These are phyloP conservation scores for Lathyrus sativus DNA, from an alignment of 306 rosid species.

Conservation along the genomic window DNA sequence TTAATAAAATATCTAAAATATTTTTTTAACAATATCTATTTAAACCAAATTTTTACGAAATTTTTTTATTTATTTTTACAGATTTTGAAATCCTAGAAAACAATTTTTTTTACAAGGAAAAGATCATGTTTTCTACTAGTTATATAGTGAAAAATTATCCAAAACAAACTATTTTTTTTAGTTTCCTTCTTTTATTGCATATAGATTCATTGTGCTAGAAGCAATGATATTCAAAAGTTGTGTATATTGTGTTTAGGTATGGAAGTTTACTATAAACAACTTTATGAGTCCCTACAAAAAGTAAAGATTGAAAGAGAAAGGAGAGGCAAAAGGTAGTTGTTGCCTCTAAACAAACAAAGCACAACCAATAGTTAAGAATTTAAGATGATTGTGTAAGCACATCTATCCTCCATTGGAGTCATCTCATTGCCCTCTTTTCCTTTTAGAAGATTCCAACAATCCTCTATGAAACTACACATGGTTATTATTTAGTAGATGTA, in stretches of 20 bases:
- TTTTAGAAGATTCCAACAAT: conserved; percentile 40
- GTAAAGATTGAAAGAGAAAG: conserved; percentile 12
- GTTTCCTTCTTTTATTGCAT: too few relatives aligned
- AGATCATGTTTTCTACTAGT: too few relatives aligned
- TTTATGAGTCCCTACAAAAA: not conserved
- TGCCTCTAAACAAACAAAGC: conserved; percentile 31
- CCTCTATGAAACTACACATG: conserved; percentile 8
- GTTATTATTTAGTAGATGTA: not conserved
- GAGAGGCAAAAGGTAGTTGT: not conserved
- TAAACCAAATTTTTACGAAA: too few relatives aligned
- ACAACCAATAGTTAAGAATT: conserved; percentile 11
- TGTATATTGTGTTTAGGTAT: not conserved
- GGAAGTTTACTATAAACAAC: not conserved
- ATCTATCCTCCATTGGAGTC: conserved; percentile 23
- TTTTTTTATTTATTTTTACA: too few relatives aligned
- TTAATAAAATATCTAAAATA: too few relatives aligned
- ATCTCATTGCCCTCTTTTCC: conserved; percentile 26
- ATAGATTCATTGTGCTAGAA: too few relatives aligned
- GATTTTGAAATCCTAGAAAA: too few relatives aligned
- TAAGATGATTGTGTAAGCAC: conserved; percentile 23
- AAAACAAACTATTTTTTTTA: too few relatives aligned
- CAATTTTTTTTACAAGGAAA: too few relatives aligned
- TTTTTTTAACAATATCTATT: too few relatives aligned
- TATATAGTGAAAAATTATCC: too few relatives aligned
- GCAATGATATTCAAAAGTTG: too few relatives aligned